Evolutionary conservation across 108 stramenopile genomes (phyloP), one percentile per base, ranked within the genome.

Genomic region (Pseudonitzschia multiseries): DNA sequence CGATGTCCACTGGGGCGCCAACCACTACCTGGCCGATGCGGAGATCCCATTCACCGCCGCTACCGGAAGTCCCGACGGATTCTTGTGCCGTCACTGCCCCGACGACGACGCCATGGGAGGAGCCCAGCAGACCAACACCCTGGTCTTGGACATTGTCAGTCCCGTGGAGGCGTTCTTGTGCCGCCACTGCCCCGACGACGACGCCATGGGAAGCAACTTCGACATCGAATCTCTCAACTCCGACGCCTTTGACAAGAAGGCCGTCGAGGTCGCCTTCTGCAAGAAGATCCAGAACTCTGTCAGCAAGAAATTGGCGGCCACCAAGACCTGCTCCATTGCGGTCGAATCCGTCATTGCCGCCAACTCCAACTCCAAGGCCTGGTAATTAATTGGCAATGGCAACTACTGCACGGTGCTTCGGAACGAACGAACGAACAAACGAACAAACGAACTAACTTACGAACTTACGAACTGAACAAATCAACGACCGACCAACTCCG

Each of bases 111-210:
- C 46, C 36, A 42, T 40, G 10, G 36, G 31, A 18, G 64, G 13
- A 40, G 64, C 64, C 22, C 46, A 48, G 46, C 27, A 31, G 57
- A 59, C 57, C 61, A 67, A 46, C 44, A 67, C 65, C 28, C 8
- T 67, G 21, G 65, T 67, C 14, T 67, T 67, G 65, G 65, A 67
- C 27, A 67, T 67, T 48, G 65, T 67, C 65, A 67, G 40, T 21
- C 65, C 65, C 36, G 48, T 67, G 15, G 26, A 43, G 15, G 44
- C n/a, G 6, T 28, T 21, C 4, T 29, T 67, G 46, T 67, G 65
- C 44, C 31, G 36, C 26, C 27, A 67, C 65, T 67, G 65, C 22
- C 42, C 44, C 36, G 65, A 67, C 22, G 65, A 67, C 44, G 65
- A 67, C 43, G 42, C 65, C 8, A 50, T 50, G 27, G 48, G 46